phyloP scores from a whole-genome alignment of 352 stramenopile genomes.

The Pythium pyrilobum region DNA sequence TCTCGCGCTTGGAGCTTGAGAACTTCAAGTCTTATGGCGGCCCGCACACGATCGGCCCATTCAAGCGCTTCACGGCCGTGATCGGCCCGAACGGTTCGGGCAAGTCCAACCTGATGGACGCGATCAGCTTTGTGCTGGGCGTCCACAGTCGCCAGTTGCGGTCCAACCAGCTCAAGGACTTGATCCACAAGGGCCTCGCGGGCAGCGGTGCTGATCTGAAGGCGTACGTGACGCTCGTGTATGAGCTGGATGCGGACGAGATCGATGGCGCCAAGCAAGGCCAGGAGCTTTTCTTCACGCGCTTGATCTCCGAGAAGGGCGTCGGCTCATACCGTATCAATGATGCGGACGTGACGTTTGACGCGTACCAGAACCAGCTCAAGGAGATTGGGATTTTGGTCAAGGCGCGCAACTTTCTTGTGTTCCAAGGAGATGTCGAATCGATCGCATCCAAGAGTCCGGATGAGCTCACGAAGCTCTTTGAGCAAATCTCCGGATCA shows the following conservation, averaged over 20 bases:
- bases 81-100: constrained; percentile 97
- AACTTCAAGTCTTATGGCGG: constrained; percentile 99
- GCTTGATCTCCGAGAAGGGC: constrained; percentile 91
- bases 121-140: constrained; percentile 97
- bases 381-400: constrained; percentile 96
- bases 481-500: constrained; percentile 96
- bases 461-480: constrained; percentile 94
- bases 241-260: constrained; percentile 75
- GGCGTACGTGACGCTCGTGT: constrained; percentile 94
- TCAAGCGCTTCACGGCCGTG: constrained; percentile 97
- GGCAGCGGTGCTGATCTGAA: constrained; percentile 18
- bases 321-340: constrained; percentile 81
- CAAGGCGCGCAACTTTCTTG: constrained; percentile 99
- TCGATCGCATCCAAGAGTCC: constrained; percentile 95
- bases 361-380: constrained; percentile 93
- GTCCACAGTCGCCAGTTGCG: constrained; percentile 96
- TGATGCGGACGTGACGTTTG: constrained; percentile 73
- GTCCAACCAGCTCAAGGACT: constrained; percentile 93
- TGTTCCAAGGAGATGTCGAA: constrained; percentile 99
- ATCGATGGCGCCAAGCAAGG: constrained; percentile 31
- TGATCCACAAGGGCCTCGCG: constrained; percentile 91
- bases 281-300: constrained; percentile 89
- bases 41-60: constrained; percentile 92
- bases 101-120: constrained; percentile 95
- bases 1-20: constrained; percentile 94